Conservation (phyloP, 2,329 filamentous ascomycete species). For the Diaporthe batatas region DNA sequence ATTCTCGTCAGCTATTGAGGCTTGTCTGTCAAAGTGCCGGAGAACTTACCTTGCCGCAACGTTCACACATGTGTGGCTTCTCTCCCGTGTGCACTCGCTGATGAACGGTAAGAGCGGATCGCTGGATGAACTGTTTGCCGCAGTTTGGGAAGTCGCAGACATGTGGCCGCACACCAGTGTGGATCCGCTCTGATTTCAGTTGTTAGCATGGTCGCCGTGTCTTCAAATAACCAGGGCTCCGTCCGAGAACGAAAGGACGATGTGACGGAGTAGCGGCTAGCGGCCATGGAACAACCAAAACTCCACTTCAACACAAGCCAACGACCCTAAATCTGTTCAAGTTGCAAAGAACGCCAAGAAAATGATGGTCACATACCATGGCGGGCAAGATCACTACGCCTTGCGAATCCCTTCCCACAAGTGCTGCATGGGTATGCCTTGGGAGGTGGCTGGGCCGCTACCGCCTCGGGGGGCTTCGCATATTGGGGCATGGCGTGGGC, state of each 20-base stretch:
- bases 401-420: conserved; percentile 91
- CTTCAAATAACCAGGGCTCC: not conserved
- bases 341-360: not conserved
- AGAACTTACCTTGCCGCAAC: conserved; percentile 87
- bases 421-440: conserved; percentile 91
- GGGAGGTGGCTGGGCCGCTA: conserved; percentile 52
- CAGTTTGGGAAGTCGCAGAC: conserved; percentile 91
- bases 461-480: conserved; percentile 51
- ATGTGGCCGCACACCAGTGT: conserved; percentile 90
- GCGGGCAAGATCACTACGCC: conserved; percentile 91
- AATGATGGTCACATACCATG: conserved; percentile 69
- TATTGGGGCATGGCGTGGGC: conserved; percentile 55
- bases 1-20: conserved; percentile 43
- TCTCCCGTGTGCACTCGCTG: conserved; percentile 96
- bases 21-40: not conserved
- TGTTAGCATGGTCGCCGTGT: conserved; percentile 47
- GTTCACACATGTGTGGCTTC: conserved; percentile 98
- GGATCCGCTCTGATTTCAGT: conserved; percentile 82
- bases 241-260: not conserved
- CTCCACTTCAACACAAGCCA: not conserved
- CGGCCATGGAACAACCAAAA: not conserved
- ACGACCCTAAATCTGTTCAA: not conserved
- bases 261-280: not conserved
- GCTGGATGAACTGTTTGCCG: conserved; percentile 96
- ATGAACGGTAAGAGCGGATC: conserved; percentile 95